Evolutionary conservation across 1,284 basidiomycete genomes (phyloP), one percentile per base, ranked within the genome.

Genomic region (Fistulinella cinereoalba): DNA sequence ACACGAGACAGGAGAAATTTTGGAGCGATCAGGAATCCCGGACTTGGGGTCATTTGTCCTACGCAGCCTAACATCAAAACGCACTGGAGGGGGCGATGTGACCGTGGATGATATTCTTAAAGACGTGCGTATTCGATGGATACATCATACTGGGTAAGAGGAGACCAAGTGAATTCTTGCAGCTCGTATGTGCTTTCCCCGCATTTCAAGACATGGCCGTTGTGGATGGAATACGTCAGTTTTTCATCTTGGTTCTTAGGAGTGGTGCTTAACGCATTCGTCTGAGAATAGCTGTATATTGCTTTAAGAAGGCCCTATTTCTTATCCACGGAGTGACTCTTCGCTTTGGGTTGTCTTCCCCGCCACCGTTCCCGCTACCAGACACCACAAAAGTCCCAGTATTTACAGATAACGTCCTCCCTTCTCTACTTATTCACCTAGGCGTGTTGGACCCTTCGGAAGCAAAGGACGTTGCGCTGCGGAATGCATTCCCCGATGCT

Each of bases 251-350:
- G 24, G 25, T 41, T 31, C 19, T 21, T 29, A 19, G 16, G 46
- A 38, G 37, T 31, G 21, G 15, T 43, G 29, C 49, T 37, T 23
- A 33, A 52, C 50, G 44, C 25, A 15, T 23, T 44, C 22, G 12
- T 25, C 34, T 40, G 34, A 23, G 38, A 56, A 40, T 54, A 90
- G 88, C 79, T 8, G 76, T 93, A 10, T 93, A 90, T 66, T 79
- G 90, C 60, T 90, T 92, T 75, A 94, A 93, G 67, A 93, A 94
- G 60, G 91, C 88, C 2, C 72, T 95, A 24, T 90, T 92, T 66
- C 76, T 95, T 33, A 71, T 93, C 34, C 80, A 88, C 51, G 82
- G 82, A 7, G 70, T 94, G 44, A 69, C 68, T 16, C 64, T 85
- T 31, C 80, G 86, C 29, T 87, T 90, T 68, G 76, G 77, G 33